These are phyloP conservation scores for Cunninghamia lanceolata DNA, from an alignment of 75 land plant genomes.

Conservation along the genomic window DNA sequence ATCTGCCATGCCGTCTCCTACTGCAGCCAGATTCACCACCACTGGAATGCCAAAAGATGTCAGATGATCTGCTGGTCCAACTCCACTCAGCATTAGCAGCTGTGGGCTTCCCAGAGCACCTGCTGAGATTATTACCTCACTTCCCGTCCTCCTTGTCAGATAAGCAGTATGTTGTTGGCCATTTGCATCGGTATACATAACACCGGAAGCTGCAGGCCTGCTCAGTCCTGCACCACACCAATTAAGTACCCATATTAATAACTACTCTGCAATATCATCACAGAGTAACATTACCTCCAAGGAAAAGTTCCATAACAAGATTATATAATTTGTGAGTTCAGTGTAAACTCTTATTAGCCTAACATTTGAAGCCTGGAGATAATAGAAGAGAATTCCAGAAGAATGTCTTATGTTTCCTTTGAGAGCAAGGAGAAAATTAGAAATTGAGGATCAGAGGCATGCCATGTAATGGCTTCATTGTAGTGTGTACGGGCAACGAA, in stretches of 20 bases:
- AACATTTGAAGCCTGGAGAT: too few relatives aligned
- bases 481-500: too few relatives aligned
- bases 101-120: slow-evolving; percentile 89
- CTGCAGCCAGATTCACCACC: slow-evolving; percentile 43
- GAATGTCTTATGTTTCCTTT: too few relatives aligned
- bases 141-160: slow-evolving; percentile 15
- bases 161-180: slow-evolving; percentile 41
- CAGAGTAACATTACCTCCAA: neutral
- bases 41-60: slow-evolving; percentile 26
- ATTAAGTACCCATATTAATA: neutral
- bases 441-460: too few relatives aligned
- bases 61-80: slow-evolving; percentile 64
- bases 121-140: slow-evolving; percentile 68
- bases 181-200: slow-evolving; percentile 43
- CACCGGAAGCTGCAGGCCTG: slow-evolving; percentile 59
- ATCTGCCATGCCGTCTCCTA: slow-evolving; percentile 84
- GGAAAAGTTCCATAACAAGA: neutral
- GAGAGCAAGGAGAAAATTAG: too few relatives aligned
- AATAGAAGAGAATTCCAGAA: too few relatives aligned
- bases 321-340: neutral
- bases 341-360: too few relatives aligned
- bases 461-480: too few relatives aligned
- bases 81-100: slow-evolving; percentile 81
- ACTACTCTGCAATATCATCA: neutral
- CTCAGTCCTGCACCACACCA: slow-evolving; percentile 14